Conservation (phyloP, 192 early-diverging fungal species). For the Spinellus fusiger region DNA sequence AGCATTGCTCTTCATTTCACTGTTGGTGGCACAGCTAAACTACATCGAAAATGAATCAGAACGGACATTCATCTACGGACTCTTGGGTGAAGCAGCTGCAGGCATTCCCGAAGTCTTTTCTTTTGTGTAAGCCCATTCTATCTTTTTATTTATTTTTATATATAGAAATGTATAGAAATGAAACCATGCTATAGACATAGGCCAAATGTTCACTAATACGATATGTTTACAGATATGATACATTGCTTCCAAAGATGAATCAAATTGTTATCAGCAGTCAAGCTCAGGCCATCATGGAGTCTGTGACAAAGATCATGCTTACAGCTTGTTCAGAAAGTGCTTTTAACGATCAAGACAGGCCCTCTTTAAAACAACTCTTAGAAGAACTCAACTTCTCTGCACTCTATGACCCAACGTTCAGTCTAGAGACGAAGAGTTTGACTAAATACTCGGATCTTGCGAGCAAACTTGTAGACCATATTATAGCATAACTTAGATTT, state of each 20-base stretch:
- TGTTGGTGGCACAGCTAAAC: constrained; percentile 70
- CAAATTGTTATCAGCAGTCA: constrained; percentile 61
- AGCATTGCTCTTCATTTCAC: constrained; percentile 51
- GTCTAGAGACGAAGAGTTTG: no score
- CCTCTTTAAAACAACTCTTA: constrained; percentile 41
- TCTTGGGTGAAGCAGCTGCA: constrained; percentile 68
- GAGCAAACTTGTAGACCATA: no score
- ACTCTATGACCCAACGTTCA: constrained; percentile 33
- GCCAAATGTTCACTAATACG: background rate
- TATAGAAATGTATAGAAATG: constrained; percentile 1
- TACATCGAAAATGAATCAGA: constrained; percentile 66
- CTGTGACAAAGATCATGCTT: constrained; percentile 63
- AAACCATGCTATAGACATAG: background rate
- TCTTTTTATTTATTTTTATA: background rate
- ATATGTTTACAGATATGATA: constrained; percentile 66
- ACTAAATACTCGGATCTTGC: no score
- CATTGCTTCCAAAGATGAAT: constrained; percentile 63
- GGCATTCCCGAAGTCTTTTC: constrained; percentile 67
- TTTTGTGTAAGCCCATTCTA: constrained; percentile 54
- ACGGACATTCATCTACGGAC: constrained; percentile 64
- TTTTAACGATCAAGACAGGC: constrained; percentile 27
- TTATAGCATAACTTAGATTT: no score
- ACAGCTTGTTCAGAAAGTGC: constrained; percentile 53
- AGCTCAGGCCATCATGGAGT: constrained; percentile 53
- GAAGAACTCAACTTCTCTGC: constrained; percentile 44